A percentile compares a stretch with the other conserved stretches of the same genome.
phyloP scores from a whole-genome alignment of 1,284 basidiomycete species.

The Cutaneotrichosporon dermatis region DNA sequence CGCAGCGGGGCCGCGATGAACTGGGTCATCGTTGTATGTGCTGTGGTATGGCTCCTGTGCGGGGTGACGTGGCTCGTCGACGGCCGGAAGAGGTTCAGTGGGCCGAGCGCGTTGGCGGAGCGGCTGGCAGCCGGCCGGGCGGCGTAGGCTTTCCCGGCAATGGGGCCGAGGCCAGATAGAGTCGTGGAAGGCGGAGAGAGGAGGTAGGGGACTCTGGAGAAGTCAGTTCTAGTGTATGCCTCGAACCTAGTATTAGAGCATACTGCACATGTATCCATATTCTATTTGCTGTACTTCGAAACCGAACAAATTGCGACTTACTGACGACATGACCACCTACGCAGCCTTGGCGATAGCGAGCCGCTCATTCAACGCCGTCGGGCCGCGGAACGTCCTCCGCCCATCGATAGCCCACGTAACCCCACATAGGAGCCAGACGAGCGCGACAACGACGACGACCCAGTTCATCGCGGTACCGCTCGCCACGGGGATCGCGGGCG shows the following conservation, averaged over 20 bases:
- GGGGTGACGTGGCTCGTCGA: slow-evolving; percentile 43
- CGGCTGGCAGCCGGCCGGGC: slow-evolving; percentile 2
- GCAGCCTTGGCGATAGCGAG: slow-evolving; percentile 2
- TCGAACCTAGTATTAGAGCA: no score
- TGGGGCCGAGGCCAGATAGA: no score
- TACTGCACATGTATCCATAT: no score
- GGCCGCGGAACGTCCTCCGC: slow-evolving; percentile 44
- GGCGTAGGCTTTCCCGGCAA: no score
- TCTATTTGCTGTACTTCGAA: no score
- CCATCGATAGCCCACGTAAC: slow-evolving; percentile 46
- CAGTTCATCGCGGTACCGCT: slow-evolving; percentile 51
- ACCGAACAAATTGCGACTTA: no score
- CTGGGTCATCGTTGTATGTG: slow-evolving; percentile 46
- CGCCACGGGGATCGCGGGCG: slow-evolving; percentile 47
- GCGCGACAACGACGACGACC: slow-evolving; percentile 40
- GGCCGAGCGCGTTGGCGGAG: slow-evolving; percentile 42
- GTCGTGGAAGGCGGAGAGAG: no score
- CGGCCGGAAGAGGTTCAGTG: slow-evolving; percentile 44
- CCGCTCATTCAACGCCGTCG: slow-evolving; percentile 37
- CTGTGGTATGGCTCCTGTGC: slow-evolving; percentile 38
- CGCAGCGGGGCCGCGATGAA: slow-evolving; percentile 48
- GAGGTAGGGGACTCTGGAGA: no score
- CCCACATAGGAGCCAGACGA: slow-evolving; percentile 37
- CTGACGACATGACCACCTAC: neutral
- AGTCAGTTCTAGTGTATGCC: no score